A percentile compares a stretch with the other conserved stretches of the same genome.
These are phyloP conservation scores for Podospora tetraspora DNA, from an alignment of 495 filamentous ascomycete species.

Conservation along the genomic window DNA sequence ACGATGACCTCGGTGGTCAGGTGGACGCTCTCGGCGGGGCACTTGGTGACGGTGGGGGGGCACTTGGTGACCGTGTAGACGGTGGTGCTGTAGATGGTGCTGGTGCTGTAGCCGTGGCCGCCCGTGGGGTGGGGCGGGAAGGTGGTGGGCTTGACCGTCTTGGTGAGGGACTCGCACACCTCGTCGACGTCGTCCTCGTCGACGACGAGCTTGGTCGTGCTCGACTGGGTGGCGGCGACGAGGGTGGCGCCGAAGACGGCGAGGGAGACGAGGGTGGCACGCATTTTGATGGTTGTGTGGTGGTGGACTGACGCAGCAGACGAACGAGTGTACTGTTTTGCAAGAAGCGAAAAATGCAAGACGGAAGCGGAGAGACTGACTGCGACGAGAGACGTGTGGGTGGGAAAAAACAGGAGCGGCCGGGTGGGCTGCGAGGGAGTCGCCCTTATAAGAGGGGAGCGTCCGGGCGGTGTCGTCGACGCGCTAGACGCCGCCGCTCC, in stretches of 20 bases:
- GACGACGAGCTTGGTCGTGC: constrained; percentile 25
- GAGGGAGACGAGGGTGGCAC: constrained; percentile 5
- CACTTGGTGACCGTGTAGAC: constrained; percentile 54
- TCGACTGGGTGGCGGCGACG: neutral
- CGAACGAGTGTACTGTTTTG: constrained; percentile 7
- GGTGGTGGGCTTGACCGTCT: constrained; percentile 6
- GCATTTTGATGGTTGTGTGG: constrained; percentile 1
- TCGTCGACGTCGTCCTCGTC: constrained; percentile 23
- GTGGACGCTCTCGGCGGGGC: constrained; percentile 43
- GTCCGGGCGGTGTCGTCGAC: too few relatives aligned
- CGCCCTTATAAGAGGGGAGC: neutral
- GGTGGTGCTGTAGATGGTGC: constrained; percentile 54
- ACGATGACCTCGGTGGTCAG: constrained; percentile 21
- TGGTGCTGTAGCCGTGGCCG: constrained; percentile 37
- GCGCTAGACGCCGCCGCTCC: neutral
- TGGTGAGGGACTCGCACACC: neutral
- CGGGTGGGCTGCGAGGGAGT: neutral
- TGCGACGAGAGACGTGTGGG: constrained; percentile 2
- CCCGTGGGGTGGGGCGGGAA: constrained; percentile 2
- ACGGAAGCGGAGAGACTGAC: constrained; percentile 4
- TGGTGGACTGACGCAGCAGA: constrained; percentile 2
- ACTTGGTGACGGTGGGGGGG: constrained; percentile 50
- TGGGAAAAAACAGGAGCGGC: neutral
- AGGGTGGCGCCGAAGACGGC: constrained; percentile 6
- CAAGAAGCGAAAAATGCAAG: neutral